A percentile compares a stretch with the other conserved stretches of the same genome.
phyloP scores from a whole-genome alignment of 768 basidiomycete species.

The Tubosaeta sp. region DNA sequence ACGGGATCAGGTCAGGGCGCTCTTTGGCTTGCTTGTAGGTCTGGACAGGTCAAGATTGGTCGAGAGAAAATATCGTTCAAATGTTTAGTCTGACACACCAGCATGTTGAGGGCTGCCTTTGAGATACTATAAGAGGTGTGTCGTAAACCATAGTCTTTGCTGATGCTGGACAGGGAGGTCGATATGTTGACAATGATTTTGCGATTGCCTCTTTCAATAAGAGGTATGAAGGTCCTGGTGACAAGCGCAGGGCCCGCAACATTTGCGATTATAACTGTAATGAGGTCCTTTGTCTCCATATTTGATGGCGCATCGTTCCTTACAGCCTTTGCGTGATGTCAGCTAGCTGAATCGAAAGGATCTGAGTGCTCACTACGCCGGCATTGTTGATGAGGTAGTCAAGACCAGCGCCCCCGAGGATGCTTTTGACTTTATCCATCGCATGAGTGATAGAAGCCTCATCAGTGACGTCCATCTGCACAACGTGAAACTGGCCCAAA shows the following conservation, averaged over 20 bases:
- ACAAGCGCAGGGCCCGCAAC: slow-evolving; percentile 35
- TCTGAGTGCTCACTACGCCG: slow-evolving; percentile 27
- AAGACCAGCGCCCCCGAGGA: slow-evolving; percentile 20
- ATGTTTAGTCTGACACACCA: slow-evolving; percentile 22
- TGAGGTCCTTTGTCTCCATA: slow-evolving; percentile 21
- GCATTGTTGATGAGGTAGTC: slow-evolving; percentile 41
- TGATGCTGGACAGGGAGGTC: slow-evolving; percentile 33
- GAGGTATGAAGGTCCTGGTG: slow-evolving; percentile 30
- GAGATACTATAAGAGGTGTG: slow-evolving; percentile 34
- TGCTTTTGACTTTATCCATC: slow-evolving; percentile 16
- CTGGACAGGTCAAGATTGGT: slow-evolving; percentile 9
- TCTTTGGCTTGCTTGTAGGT: slow-evolving; percentile 36
- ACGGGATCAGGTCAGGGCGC: slow-evolving; percentile 29
- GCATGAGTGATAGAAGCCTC: slow-evolving; percentile 24
- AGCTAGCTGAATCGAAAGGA: background rate
- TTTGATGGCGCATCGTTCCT: slow-evolving; percentile 26
- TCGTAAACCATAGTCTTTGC: slow-evolving; percentile 23
- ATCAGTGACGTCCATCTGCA: slow-evolving; percentile 32
- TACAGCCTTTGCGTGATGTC: slow-evolving; percentile 10
- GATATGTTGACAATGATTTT: slow-evolving; percentile 35
- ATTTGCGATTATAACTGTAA: slow-evolving; percentile 26
- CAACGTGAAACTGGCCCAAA: slow-evolving; percentile 23
- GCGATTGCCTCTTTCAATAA: slow-evolving; percentile 30
- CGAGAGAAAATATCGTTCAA: background rate
- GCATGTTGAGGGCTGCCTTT: slow-evolving; percentile 39